These are phyloP conservation scores for Aphanoascus verrucosus DNA, from an alignment of 2,329 filamentous ascomycete species.

Conservation along the genomic window DNA sequence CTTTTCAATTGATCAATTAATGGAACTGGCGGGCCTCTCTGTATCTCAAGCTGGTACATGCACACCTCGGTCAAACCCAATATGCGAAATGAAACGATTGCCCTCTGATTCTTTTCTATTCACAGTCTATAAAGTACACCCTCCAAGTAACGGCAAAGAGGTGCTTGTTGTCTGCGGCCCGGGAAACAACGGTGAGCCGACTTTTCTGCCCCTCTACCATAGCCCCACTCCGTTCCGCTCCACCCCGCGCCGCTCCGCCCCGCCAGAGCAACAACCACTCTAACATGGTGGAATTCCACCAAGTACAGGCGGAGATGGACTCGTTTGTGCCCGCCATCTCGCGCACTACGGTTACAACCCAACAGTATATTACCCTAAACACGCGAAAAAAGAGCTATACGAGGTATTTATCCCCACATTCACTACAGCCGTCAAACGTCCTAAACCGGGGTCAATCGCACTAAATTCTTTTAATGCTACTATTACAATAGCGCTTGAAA, in stretches of 20 bases:
- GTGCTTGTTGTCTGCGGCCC: conserved; percentile 88
- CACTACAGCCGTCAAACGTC: neutral
- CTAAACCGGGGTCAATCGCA: neutral
- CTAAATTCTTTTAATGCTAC: neutral
- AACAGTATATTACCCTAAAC: conserved; percentile 85
- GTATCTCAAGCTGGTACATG: conserved; percentile 72
- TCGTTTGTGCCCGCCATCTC: conserved; percentile 87
- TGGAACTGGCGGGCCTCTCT: conserved; percentile 89
- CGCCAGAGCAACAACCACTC: neutral
- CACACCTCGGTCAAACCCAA: neutral
- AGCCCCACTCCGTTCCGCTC: neutral
- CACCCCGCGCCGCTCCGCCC: neutral
- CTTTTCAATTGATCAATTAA: conserved; percentile 91
- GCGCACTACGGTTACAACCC: conserved; percentile 85
- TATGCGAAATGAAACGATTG: neutral
- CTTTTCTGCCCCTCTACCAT: neutral
- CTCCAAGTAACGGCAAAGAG: conserved; percentile 56
- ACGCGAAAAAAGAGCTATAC: conserved; percentile 81
- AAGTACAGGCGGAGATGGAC: conserved; percentile 68
- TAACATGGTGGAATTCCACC: neutral
- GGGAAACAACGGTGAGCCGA: conserved; percentile 47
- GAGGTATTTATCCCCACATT: conserved; percentile 44
- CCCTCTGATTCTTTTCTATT: neutral
- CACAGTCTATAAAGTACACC: conserved; percentile 73
- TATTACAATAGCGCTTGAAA: conserved; percentile 53